These are phyloP conservation scores for Grosmannia clavigera DNA, from an alignment of 2,329 filamentous ascomycete genomes.

Conservation along the genomic window DNA sequence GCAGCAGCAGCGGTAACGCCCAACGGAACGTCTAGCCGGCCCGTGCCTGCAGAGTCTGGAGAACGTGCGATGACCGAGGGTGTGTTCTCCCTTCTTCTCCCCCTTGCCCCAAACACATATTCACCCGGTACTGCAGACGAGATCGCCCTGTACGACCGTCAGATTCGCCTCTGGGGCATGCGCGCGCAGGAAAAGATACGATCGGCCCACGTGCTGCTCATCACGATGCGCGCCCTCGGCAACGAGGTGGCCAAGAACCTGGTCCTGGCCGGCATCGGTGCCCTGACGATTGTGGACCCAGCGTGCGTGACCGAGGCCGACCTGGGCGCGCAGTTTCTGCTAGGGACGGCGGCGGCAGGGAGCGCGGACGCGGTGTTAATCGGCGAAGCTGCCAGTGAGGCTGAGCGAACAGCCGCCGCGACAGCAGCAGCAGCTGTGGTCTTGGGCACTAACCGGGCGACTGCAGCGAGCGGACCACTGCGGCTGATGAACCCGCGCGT, in stretches of 20 bases:
- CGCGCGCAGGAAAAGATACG: slow-evolving; percentile 89
- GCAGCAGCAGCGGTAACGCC: too few relatives aligned
- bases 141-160: slow-evolving; percentile 91
- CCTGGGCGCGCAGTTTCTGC: slow-evolving; percentile 71
- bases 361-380: background rate
- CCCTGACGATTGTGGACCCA: slow-evolving; percentile 78
- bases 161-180: slow-evolving; percentile 95
- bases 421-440: slow-evolving; percentile 55
- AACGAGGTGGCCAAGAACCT: slow-evolving; percentile 97
- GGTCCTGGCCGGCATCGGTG: slow-evolving; percentile 82
- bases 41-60: too few relatives aligned
- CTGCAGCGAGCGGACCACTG: slow-evolving; percentile 65
- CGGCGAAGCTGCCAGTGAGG: slow-evolving; percentile 31
- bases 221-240: slow-evolving; percentile 76
- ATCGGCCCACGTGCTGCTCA: slow-evolving; percentile 76
- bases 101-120: background rate
- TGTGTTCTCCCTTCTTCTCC: background rate
- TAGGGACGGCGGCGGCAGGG: slow-evolving; percentile 27
- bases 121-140: slow-evolving; percentile 50
- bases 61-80: background rate
- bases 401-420: slow-evolving; percentile 72
- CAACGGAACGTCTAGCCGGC: too few relatives aligned
- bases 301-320: slow-evolving; percentile 65
- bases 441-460: slow-evolving; percentile 72
- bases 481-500: slow-evolving; percentile 86